A percentile compares a stretch with the other conserved stretches of the same genome.
These are phyloP conservation scores for Mycena sp. DNA, from an alignment of 1,284 basidiomycete species.

Conservation along the genomic window DNA sequence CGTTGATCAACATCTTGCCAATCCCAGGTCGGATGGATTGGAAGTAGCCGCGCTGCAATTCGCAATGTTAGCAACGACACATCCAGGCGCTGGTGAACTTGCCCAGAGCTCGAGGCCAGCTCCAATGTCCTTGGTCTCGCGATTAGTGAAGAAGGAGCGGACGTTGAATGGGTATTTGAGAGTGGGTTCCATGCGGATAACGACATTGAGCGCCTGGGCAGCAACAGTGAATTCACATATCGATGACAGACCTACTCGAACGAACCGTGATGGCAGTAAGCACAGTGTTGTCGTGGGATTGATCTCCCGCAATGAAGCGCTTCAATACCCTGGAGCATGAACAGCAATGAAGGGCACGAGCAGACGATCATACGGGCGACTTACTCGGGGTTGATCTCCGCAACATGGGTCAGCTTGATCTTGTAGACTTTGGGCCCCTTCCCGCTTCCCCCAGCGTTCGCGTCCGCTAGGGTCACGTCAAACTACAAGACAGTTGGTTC, in stretches of 20 bases:
- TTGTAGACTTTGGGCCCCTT: conserved; percentile 68
- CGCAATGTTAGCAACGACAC: not conserved
- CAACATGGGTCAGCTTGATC: conserved; percentile 69
- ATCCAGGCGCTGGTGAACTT: not conserved
- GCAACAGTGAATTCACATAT: not conserved
- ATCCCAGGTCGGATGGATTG: conserved; percentile 78
- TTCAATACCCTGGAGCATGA: conserved; percentile 59
- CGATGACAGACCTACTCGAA: not conserved
- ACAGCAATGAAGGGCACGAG: conserved; percentile 15
- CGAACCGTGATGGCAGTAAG: conserved; percentile 70
- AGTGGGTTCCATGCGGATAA: conserved; percentile 64
- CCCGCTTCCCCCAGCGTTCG: conserved; percentile 43
- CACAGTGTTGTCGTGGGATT: conserved; percentile 75
- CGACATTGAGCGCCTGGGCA: conserved; percentile 74
- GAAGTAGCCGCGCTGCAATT: conserved; percentile 74
- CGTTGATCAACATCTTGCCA: conserved; percentile 74
- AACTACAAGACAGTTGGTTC: too few relatives aligned
- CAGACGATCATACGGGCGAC: conserved; percentile 27
- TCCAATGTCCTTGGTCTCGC: conserved; percentile 74
- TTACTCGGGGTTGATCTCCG: conserved; percentile 80
- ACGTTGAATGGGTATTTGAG: conserved; percentile 76
- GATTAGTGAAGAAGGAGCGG: conserved; percentile 77
- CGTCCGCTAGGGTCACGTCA: conserved; percentile 60
- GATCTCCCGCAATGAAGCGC: conserved; percentile 71
- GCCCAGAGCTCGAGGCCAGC: conserved; percentile 65